Evolutionary conservation across 2,329 filamentous ascomycete genomes (phyloP), one percentile per base, ranked within the genome.

Genomic region (Macrophomina phaseolina): DNA sequence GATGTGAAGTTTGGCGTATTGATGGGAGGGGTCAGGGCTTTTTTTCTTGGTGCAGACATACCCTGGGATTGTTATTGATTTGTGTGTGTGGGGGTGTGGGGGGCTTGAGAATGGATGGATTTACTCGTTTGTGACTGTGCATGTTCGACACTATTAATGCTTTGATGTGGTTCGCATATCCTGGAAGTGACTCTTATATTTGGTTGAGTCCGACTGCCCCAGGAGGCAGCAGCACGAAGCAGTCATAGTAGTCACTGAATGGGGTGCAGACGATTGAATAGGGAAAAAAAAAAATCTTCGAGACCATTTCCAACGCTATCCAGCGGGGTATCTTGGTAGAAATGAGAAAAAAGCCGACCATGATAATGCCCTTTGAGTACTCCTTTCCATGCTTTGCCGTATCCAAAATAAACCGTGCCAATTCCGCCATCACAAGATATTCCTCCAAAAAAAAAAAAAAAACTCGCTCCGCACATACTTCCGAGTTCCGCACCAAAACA

Each of bases 401-500:
- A 23, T 34, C 56, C 40, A 36, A 36, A 45, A 58, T 34, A 32
- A 34, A 16, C 23, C 28, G 16, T 23, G 16, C 40, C 40, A 55
- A 16, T 55, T 60, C 40, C 46, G 40, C 32, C 56, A 60, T 60
- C 56, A 45, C 56, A 40, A 60, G 40, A 34, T 23, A 23, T 60
- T 60, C 23, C 42, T 58, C 36, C 18, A 18, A 40, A 58, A 62
- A 62, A 3, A 62, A 3, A 18, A 40, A 58, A 62, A 62, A 3
- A 62, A 3, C 63, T 65, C 63, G 49, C 63, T 65, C 52, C 63
- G 40, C 63, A 56, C 28, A 14, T 53, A 11, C n/a, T 30, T 8
- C 34, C 28, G 14, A 14, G 9, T 28, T 12, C 40, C 38, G 9
- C 52, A 12, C 52, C 40, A 4, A 46, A 38, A 36, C 75, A 75